These are phyloP conservation scores for Pseudogymnoascus destructans DNA, from an alignment of 2,329 filamentous ascomycete genomes.

Conservation along the genomic window DNA sequence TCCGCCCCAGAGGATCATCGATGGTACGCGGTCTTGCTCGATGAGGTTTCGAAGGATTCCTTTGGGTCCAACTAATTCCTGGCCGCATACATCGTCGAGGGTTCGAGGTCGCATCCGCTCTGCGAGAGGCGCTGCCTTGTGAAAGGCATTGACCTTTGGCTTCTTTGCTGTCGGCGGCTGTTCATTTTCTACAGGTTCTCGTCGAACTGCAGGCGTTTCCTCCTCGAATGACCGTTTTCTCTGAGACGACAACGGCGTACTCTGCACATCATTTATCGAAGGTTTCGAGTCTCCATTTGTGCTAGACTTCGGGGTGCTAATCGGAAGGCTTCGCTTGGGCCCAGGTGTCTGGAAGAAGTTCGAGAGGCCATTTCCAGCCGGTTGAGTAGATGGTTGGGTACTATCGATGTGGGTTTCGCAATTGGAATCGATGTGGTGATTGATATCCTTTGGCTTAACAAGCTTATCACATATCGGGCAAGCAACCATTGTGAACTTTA, in stretches of 20 bases:
- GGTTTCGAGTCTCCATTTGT: conserved; percentile 27
- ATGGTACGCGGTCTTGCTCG: conserved; percentile 72
- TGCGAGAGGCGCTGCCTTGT: conserved; percentile 68
- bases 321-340: conserved; percentile 36
- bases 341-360: conserved; percentile 50
- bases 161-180: conserved; percentile 40
- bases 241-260: conserved; percentile 17
- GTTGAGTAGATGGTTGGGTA: conserved; percentile 29
- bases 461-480: conserved; percentile 72
- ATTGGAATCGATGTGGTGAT: conserved; percentile 76
- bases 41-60: conserved; percentile 83
- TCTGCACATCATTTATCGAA: conserved; percentile 19
- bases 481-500: conserved; percentile 36
- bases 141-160: conserved; percentile 48
- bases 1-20: conserved; percentile 87
- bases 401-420: conserved; percentile 55
- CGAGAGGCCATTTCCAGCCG: conserved; percentile 32
- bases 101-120: conserved; percentile 83
- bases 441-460: conserved; percentile 65
- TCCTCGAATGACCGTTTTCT: conserved; percentile 25
- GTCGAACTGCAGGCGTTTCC: conserved; percentile 2
- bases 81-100: conserved; percentile 78
- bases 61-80: conserved; percentile 73
- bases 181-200: background rate
- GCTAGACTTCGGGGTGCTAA: conserved; percentile 21